Evolutionary conservation across 192 early-diverging fungal genomes (phyloP).

Genomic region (Entomortierella beljakovae): DNA sequence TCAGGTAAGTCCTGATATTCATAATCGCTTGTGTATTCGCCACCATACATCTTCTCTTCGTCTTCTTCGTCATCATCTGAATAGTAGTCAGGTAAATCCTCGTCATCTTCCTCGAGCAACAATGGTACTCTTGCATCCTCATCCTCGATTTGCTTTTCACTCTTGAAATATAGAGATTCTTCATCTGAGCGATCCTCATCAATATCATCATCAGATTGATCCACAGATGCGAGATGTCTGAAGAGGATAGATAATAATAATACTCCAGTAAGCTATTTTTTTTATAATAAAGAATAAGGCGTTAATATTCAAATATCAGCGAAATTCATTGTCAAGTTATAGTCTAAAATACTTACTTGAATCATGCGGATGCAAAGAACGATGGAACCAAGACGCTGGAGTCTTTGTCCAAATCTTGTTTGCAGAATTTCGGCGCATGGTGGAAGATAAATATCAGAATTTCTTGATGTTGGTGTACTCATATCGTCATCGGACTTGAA

Average conservation of each 20-base stretch:
- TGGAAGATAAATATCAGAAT: not conserved
- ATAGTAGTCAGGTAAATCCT: conserved; percentile 14
- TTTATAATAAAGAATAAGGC: not conserved
- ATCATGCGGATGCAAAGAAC: conserved; percentile 41
- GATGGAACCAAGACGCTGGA: conserved; percentile 18
- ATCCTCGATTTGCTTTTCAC: conserved; percentile 44
- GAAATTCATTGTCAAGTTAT: not conserved
- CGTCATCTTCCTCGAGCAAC: conserved; percentile 26
- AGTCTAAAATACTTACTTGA: conserved; percentile 8
- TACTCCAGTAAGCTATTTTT: conserved; percentile 36
- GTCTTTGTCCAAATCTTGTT: conserved; percentile 22
- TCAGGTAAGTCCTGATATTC: conserved; percentile 15
- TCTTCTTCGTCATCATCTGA: conserved; percentile 19
- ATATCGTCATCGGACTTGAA: conserved; percentile 25
- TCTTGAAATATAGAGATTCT: conserved; percentile 34
- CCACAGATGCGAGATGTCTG: conserved; percentile 26
- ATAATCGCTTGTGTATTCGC: not conserved
- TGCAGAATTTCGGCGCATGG: conserved; percentile 34
- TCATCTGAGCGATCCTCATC: conserved; percentile 16
- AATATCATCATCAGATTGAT: conserved; percentile 1
- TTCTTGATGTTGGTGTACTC: not conserved
- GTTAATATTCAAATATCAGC: not conserved
- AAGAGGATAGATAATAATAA: conserved; percentile 39
- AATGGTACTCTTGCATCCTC: conserved; percentile 19
- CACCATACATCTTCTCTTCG: not conserved